Base-by-base conservation (phyloP, 345 rosid genomes). In the Erodium maritimum region DNA sequence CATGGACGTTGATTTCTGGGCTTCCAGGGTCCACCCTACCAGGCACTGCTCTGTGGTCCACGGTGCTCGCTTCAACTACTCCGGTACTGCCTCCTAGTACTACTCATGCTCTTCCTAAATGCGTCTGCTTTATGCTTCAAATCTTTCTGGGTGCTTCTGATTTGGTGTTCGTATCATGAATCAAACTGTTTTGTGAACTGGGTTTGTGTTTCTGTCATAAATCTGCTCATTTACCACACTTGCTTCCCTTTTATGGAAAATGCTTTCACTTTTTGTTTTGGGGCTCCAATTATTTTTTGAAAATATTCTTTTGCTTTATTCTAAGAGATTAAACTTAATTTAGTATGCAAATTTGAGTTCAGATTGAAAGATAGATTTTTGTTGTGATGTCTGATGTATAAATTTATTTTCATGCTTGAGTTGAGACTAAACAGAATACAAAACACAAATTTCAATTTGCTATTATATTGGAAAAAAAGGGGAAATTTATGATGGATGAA, bases 1-100 rank as follows among this genome's bases (percentile, higher is more conserved):
- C 14, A 83, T 80, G 88, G 83, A 74, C 59, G 61, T 74, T 63
- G 79, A 72, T 64, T 66, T 63, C 65, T 74, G 72, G 78, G 46
- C 79, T 2, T 71, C 81, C 1, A 69, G 79, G 59, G 61, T 60
- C 33, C 70, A 50, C 70, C 69, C 80, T 33, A 46, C 71, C 67
- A 78, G 72, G 72, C 73, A 70, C 56, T 21, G 69, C 65, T 69
- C 79, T 59, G 59, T 61, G 53, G 20, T 67, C 54, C 81, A 59
- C 19, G 68, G 75, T 61, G 23, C 77, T 54, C 57, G 73, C 34
- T 66, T 65, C 60, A 19, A 12, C 65, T 55, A 3, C 48, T 14
- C 48, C 0, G 48, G 48, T 42, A 42, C 48, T n/a, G n/a, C n/a
- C n/a, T n/a, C n/a, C n/a, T n/a, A n/a, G n/a, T 29, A 29, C 34